Base-by-base conservation (phyloP, 2,329 filamentous ascomycete genomes). In the Periconia sp. region DNA sequence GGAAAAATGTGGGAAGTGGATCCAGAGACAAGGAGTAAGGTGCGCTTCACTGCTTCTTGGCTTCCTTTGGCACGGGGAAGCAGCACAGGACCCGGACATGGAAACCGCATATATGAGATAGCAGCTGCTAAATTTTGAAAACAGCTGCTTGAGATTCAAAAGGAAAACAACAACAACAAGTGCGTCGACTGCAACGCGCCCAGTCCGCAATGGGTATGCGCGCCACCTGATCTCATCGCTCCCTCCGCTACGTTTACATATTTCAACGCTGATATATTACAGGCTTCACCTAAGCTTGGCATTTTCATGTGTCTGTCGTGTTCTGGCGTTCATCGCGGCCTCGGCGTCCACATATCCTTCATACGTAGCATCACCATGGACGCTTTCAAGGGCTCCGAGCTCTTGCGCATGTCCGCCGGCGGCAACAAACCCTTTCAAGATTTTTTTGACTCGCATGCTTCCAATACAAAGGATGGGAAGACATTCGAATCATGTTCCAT, bases 1-100 rank as follows among this genome's bases (percentile, higher is more conserved):
- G 43, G 43, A n/a, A 93, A 92, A 78, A 93, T 96, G 89, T 99
- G 94, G 94, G 94, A 99, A 80, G 92, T 99, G 62, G 94, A 99
- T 77, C 94, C 94, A 46, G 93, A 97, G 81, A 97, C 93, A 57
- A 86, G 91, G 77, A 91, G 89, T 71, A 97, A 97, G 86, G 92
- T 95, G 79, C 65, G 72, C 55, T 30, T 31, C 33, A 14, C 43
- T 49, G 40, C 30, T 33, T 58, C 50, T 49, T 43, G 23, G 23
- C 20, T 19, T 46, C 18, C 40, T 10, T n/a, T 19, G 13, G 37
- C 45, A 33, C 44, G 13, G 52, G 49, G 45, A 50, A 49, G 11
- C 15, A 37, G 15, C 10, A 30, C 7, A 37, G n/a, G 23, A 53
- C 31, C 15, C 23, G 10, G n/a, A 47, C 52, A 30, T 45, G 14